These are phyloP conservation scores for Tuber aestivum DNA, from an alignment of 495 filamentous ascomycete species.

Conservation along the genomic window DNA sequence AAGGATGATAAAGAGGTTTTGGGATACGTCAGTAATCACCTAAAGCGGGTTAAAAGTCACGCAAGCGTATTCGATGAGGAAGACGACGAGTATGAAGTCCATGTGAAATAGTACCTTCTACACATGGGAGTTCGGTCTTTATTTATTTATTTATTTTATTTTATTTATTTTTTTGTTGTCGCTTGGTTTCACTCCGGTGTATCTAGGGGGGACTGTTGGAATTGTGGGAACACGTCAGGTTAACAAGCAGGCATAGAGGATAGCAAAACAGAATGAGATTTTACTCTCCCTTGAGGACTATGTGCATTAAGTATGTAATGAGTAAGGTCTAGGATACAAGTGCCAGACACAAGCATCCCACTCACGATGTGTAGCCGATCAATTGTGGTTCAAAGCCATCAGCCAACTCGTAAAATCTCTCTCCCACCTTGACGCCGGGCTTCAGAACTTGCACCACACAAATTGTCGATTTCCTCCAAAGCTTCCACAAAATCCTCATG, in stretches of 20 bases:
- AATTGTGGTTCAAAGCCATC: not conserved
- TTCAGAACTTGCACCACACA: slow-evolving; percentile 5
- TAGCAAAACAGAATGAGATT: not conserved
- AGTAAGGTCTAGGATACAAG: not conserved
- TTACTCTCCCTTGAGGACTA: not conserved
- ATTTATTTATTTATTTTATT: not conserved
- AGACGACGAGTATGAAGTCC: slow-evolving; percentile 56
- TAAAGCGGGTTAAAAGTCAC: slow-evolving; percentile 58
- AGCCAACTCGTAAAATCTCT: not conserved
- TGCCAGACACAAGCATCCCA: not conserved
- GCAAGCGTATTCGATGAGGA: slow-evolving; percentile 49
- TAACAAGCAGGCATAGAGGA: not conserved
- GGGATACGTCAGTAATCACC: slow-evolving; percentile 64
- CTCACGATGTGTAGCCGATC: not conserved
- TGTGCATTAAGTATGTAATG: not conserved
- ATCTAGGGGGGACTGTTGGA: not conserved
- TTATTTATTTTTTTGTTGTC: not conserved
- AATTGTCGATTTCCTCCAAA: slow-evolving; percentile 32
- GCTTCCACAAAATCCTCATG: slow-evolving; percentile 46
- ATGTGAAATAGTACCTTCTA: not conserved
- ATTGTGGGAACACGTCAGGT: not conserved
- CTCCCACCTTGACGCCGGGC: not conserved
- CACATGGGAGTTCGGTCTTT: not conserved
- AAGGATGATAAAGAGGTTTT: slow-evolving; percentile 61
- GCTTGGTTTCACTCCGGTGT: not conserved